Evolutionary conservation across 208 protist genomes (phyloP).

Genomic region (Crithidia sp.): DNA sequence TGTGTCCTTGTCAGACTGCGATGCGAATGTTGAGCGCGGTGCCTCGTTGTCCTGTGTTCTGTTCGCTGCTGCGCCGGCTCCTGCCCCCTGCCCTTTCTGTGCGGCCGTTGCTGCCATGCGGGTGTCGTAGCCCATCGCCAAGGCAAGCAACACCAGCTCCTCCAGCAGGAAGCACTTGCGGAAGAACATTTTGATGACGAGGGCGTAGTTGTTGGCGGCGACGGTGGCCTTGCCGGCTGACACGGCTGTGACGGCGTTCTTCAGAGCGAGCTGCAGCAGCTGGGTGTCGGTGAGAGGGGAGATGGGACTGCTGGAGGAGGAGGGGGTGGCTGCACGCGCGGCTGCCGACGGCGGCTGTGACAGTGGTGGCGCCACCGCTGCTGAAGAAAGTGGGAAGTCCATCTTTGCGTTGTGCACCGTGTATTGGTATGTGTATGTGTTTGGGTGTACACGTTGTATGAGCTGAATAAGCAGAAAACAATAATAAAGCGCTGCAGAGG

Average conservation of each 20-base stretch:
- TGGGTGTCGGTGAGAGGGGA: slow-evolving; percentile 39
- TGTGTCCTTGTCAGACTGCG: too few relatives aligned
- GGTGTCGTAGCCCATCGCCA: slow-evolving; percentile 33
- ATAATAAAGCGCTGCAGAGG: too few relatives aligned
- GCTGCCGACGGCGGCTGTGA: neutral
- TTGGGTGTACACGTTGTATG: too few relatives aligned
- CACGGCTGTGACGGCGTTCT: slow-evolving; percentile 38
- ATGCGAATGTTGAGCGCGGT: too few relatives aligned
- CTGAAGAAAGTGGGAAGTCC: too few relatives aligned
- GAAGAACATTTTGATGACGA: slow-evolving; percentile 57
- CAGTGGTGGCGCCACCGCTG: neutral
- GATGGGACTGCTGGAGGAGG: neutral
- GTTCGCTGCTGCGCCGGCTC: too few relatives aligned
- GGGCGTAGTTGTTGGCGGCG: slow-evolving; percentile 57
- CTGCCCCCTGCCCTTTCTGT: neutral
- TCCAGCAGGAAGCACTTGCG: slow-evolving; percentile 62
- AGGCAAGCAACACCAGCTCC: slow-evolving; percentile 49
- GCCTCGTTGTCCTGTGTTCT: neutral
- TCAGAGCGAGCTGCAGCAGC: slow-evolving; percentile 42
- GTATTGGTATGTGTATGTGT: too few relatives aligned
- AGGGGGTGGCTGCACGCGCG: neutral
- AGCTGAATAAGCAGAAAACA: too few relatives aligned
- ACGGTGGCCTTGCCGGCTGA: slow-evolving; percentile 39
- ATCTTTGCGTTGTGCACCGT: too few relatives aligned
- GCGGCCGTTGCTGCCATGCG: neutral